Base-by-base conservation (phyloP, 164 flowering plant species). In the Vitis amurensis region DNA sequence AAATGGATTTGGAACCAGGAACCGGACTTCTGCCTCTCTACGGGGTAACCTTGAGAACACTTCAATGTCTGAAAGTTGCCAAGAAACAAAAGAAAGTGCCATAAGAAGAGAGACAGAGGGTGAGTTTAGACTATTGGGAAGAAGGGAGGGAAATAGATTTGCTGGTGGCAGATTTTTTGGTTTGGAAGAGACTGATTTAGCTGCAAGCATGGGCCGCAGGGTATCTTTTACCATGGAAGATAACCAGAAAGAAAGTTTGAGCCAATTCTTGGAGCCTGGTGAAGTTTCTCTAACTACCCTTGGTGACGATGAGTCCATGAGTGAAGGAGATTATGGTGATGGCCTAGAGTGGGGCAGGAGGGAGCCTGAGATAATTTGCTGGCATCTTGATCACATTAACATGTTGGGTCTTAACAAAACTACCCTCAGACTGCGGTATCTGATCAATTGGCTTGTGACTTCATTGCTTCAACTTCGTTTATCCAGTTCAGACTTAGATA, bases 381-480 rank as follows among this genome's bases (percentile, higher is more conserved):
- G 81, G 65, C 95, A 90, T 81, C 85, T 93, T 60, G 98, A 91
- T 77, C 98, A 93, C 63, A 78, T 88, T 14, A 83, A 90, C 77
- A 79, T 88, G 91, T 74, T 91, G 80, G 98, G 97, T 60, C 96
- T 93, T 49, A 91, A 88, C 76, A 90, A 88, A 76, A 93, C 95
- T 16, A 86, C 95, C 12, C 74, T 78, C 30, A 74, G 98, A 57
- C 72, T 89, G 37, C 84, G 98, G 64, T 93, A 82, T 73, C 71
- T 91, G 75, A 82, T 91, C 62, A 93, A 93, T 76, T 93, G 98
- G 98, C 91, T 93, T 8, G 97, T 93, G 30, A 90, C 97, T 37
- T 91, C 98, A 1, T 71, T 93, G 67, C 84, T 93, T 67, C 97
- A 91, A 61, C 73, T 93, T 11, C 86, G 89, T 69, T 71, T 89